phyloP scores from a whole-genome alignment of 202 grass and related monocot species.

The Miscanthus sacchariflorus region DNA sequence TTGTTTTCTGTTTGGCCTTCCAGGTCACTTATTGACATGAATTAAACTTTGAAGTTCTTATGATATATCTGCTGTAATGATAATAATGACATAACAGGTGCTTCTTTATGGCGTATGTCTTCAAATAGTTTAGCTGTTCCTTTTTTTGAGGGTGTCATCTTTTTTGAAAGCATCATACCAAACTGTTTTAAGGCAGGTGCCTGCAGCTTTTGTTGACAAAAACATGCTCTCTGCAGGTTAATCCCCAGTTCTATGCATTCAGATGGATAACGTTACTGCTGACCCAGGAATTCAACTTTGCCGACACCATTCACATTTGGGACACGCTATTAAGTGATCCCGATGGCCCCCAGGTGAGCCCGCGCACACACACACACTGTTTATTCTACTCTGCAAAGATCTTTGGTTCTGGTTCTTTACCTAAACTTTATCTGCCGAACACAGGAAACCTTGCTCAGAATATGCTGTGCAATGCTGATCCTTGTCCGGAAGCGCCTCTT shows the following conservation, averaged over 20 bases:
- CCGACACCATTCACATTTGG: constrained; percentile 92
- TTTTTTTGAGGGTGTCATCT: not conserved
- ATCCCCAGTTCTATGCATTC: constrained; percentile 94
- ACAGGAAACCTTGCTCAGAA: constrained; percentile 92
- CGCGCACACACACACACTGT: not conserved
- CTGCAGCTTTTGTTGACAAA: constrained; percentile 15
- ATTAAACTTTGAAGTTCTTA: not conserved
- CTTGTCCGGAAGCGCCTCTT: constrained; percentile 78
- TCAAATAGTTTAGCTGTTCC: not conserved
- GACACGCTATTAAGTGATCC: constrained; percentile 81
- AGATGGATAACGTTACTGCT: constrained; percentile 93
- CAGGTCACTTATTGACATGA: constrained; percentile 6
- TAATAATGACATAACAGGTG: not conserved
- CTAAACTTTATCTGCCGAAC: constrained; percentile 28
- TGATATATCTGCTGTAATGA: not conserved
- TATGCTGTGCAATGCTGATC: constrained; percentile 97
- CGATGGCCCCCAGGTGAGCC: constrained; percentile 75
- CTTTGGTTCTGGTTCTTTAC: not conserved
- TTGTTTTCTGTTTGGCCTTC: not conserved
- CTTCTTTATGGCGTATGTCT: not conserved
- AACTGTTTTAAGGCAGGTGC: not conserved
- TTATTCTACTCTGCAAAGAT: not conserved
- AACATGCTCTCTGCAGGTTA: constrained; percentile 64
- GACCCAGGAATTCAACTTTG: constrained; percentile 94
- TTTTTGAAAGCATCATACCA: not conserved